Conservation (phyloP, 75 land plant species). For the Cryptomeria japonica region DNA sequence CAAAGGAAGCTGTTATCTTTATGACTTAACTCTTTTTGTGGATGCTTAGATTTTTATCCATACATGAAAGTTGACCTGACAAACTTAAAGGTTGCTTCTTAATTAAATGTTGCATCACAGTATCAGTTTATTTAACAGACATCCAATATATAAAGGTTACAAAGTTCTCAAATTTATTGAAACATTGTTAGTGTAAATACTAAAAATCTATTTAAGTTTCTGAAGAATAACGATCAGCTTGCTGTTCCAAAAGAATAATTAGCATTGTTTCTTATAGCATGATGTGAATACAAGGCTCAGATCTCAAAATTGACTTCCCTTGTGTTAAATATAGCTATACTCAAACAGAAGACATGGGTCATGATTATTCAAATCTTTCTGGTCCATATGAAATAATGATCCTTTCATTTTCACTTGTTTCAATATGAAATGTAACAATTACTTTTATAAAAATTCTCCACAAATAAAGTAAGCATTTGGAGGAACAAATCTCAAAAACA, state of each 20-base stretch:
- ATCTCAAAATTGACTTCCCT: neutral
- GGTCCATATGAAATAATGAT: neutral
- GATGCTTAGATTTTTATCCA: too few relatives aligned
- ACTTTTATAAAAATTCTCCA: neutral
- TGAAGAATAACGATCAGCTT: neutral
- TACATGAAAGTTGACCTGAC: neutral
- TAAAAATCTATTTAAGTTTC: neutral
- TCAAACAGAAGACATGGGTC: neutral
- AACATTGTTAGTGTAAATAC: neutral
- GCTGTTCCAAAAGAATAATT: neutral
- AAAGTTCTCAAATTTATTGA: neutral
- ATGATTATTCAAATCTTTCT: neutral
- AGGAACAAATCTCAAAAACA: neutral
- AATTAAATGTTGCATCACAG: neutral
- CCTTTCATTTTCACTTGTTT: neutral
- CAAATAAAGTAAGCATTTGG: neutral
- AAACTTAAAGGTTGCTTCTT: neutral
- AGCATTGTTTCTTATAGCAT: neutral
- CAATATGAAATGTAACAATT: slow-evolving; percentile 7
- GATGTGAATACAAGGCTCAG: neutral
- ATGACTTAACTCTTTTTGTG: too few relatives aligned
- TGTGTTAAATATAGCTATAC: neutral
- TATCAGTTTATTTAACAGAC: neutral
- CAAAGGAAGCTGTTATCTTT: too few relatives aligned
- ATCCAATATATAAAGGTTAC: neutral